Conservation (phyloP, 345 rosid species). For the Populus pruinosa region DNA sequence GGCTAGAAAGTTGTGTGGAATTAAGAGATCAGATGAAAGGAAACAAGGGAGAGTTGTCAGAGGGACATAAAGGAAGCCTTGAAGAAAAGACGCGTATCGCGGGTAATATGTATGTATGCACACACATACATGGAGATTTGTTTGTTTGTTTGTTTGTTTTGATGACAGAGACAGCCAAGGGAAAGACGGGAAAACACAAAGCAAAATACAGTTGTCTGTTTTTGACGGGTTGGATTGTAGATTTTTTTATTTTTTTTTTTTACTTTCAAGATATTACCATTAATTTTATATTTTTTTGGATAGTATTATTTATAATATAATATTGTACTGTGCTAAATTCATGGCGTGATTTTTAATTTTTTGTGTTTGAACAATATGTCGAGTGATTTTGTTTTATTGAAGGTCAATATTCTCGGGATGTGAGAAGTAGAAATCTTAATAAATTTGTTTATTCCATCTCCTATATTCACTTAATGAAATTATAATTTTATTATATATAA, state of each 20-base stretch:
- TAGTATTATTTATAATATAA: background rate
- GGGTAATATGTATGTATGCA: too few species aligned
- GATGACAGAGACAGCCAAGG: background rate
- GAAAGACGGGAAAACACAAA: too few species aligned
- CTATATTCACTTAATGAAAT: too few species aligned
- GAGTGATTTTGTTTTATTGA: too few species aligned
- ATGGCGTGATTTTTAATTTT: background rate
- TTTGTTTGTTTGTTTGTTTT: background rate
- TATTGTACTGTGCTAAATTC: background rate
- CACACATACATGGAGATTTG: too few species aligned
- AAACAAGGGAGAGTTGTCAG: background rate
- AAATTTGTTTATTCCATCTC: too few species aligned
- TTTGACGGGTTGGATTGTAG: background rate
- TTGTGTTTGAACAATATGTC: background rate
- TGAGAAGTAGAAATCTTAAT: too few species aligned
- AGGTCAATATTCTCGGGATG: too few species aligned
- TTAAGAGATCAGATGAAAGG: background rate
- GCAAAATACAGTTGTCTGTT: background rate
- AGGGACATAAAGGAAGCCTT: slow-evolving; percentile 2
- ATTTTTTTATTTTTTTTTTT: background rate
- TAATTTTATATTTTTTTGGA: background rate
- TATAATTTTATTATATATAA: too few species aligned
- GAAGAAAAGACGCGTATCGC: slow-evolving; percentile 16
- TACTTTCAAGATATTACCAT: background rate
- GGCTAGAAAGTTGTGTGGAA: background rate